Evolutionary conservation across 306 rosid species (phyloP).

Genomic region (Cucumis cinereus): DNA sequence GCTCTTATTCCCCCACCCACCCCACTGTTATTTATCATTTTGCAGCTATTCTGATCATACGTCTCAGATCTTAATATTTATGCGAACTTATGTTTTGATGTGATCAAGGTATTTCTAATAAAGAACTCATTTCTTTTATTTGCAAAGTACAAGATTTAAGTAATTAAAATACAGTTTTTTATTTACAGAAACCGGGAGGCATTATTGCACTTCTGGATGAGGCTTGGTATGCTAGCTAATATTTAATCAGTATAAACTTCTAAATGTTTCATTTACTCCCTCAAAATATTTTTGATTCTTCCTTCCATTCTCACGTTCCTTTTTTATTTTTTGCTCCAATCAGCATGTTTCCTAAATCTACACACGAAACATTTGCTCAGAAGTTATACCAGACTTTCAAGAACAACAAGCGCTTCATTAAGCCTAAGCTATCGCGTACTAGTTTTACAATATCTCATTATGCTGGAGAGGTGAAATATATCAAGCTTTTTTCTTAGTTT

Average conservation of each 20-base stretch:
- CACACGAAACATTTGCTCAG: constrained; percentile 98
- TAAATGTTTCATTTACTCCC: not conserved
- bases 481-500: constrained; percentile 11
- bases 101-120: not conserved
- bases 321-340: constrained; percentile 19
- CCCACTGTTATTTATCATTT: constrained; percentile 2
- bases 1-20: constrained; percentile 10
- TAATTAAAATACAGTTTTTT: constrained; percentile 12
- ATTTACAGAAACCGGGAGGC: constrained; percentile 96
- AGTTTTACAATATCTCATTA: constrained; percentile 90
- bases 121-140: not conserved
- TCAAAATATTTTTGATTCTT: constrained; percentile 13
- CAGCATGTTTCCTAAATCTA: constrained; percentile 99
- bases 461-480: constrained; percentile 87
- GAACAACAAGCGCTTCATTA: constrained; percentile 91
- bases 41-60: not conserved
- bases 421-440: constrained; percentile 97
- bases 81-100: not conserved
- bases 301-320: constrained; percentile 25
- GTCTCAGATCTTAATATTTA: not conserved
- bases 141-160: constrained; percentile 10
- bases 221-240: constrained; percentile 78
- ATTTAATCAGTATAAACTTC: constrained; percentile 1
- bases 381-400: constrained; percentile 95
- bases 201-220: constrained; percentile 91